Conservation (phyloP, 192 early-diverging fungal species). For the Umbelopsis sp. region DNA sequence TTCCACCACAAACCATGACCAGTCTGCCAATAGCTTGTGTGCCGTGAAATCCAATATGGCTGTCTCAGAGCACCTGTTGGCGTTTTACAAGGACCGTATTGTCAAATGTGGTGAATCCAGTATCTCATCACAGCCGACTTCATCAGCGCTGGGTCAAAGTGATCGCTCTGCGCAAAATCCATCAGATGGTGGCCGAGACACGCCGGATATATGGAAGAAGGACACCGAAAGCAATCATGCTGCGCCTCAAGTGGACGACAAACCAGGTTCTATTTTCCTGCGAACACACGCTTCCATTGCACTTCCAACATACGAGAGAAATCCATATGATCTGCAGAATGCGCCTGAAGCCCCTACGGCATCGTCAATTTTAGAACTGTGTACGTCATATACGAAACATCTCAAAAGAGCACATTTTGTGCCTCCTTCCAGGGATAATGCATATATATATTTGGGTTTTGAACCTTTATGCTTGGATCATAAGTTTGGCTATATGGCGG, state of each 20-base stretch:
- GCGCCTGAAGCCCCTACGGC: background rate
- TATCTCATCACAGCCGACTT: background rate
- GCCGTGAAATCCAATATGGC: constrained; percentile 20
- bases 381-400: constrained; percentile 28
- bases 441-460: constrained; percentile 31
- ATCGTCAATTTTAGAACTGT: constrained; percentile 7
- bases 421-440: background rate
- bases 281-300: background rate
- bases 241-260: background rate
- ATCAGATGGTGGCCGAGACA: background rate
- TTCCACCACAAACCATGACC: constrained; percentile 39
- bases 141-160: background rate
- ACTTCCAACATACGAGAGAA: background rate
- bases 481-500: constrained; percentile 48
- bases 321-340: background rate
- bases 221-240: background rate
- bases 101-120: constrained; percentile 24
- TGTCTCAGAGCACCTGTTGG: constrained; percentile 22
- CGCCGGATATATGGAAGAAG: too few species aligned
- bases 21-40: constrained; percentile 26
- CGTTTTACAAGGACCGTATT: constrained; percentile 34
- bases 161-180: too few species aligned
- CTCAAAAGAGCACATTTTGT: constrained; percentile 25
- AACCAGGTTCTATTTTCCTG: background rate
- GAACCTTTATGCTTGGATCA: constrained; percentile 50